Conservation (phyloP, 305 asterid species). For the Solanum aculeatissimum region DNA sequence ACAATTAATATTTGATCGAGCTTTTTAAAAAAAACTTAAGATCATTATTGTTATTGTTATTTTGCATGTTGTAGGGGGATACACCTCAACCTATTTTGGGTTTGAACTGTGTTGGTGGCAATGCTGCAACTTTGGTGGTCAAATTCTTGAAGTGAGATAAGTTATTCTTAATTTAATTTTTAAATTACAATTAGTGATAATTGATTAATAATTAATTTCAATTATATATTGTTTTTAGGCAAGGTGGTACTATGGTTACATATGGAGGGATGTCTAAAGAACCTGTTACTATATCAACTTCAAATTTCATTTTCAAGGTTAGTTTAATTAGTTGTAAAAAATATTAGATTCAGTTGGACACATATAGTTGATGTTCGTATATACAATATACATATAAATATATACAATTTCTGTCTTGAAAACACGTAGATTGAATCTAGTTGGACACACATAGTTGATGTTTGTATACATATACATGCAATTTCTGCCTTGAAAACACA, state of each 20-base stretch:
- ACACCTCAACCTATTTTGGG: slow-evolving; percentile 75
- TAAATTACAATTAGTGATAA: background rate
- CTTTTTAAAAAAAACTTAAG: no score
- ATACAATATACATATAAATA: no score
- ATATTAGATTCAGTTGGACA: background rate
- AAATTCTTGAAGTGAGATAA: slow-evolving; percentile 63
- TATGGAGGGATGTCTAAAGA: slow-evolving; percentile 97
- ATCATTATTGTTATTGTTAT: no score
- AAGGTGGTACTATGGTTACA: slow-evolving; percentile 91
- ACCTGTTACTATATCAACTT: slow-evolving; percentile 68
- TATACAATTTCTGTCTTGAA: no score
- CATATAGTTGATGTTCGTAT: background rate
- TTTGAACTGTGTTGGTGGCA: slow-evolving; percentile 91
- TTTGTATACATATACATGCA: no score
- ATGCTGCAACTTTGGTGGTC: slow-evolving; percentile 75
- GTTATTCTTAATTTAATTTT: background rate
- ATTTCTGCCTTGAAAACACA: no score
- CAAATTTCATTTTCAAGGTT: slow-evolving; percentile 86
- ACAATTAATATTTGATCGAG: no score
- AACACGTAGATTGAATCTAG: no score
- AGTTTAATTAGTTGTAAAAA: background rate
- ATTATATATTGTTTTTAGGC: slow-evolving; percentile 20
- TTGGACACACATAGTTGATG: no score
- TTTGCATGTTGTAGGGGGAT: slow-evolving; percentile 34
- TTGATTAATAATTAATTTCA: background rate